These are phyloP conservation scores for Aspergillus indologenus DNA, from an alignment of 495 filamentous ascomycete species.

Conservation along the genomic window DNA sequence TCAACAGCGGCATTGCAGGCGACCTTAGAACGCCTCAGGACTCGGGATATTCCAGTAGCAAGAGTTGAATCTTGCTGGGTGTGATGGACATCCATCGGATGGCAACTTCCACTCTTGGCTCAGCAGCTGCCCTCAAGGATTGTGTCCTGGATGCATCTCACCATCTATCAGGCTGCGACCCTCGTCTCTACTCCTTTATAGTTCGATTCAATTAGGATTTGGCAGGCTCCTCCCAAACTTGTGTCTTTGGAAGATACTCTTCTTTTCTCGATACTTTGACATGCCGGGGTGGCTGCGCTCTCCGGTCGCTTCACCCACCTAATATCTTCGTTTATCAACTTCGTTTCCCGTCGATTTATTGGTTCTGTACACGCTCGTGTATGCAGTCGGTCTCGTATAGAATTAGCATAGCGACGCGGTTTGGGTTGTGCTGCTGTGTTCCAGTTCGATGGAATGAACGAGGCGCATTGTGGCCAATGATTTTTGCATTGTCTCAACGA, in stretches of 20 bases:
- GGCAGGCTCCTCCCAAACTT: not conserved
- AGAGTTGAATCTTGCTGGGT: conserved; percentile 13
- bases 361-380: not conserved
- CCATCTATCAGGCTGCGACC: not conserved
- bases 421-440: not conserved
- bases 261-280: not conserved
- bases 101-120: not conserved
- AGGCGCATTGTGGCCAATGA: not conserved
- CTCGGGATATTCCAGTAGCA: conserved; percentile 53
- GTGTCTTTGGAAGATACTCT: not conserved
- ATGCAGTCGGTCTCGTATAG: not conserved
- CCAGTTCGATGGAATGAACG: not conserved
- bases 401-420: not conserved
- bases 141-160: not conserved
- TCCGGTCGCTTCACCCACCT: not conserved
- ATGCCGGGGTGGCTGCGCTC: not conserved
- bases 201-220: not conserved
- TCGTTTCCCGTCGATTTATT: not conserved
- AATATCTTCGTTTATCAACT: not conserved
- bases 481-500: not conserved
- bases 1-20: conserved; percentile 17
- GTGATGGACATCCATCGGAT: not conserved
- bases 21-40: conserved; percentile 37
- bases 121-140: not conserved
- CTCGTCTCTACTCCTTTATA: not conserved